Evolutionary conservation across 2,329 filamentous ascomycete genomes (phyloP), one percentile per base, ranked within the genome.

Genomic region (Epichloe baconii): DNA sequence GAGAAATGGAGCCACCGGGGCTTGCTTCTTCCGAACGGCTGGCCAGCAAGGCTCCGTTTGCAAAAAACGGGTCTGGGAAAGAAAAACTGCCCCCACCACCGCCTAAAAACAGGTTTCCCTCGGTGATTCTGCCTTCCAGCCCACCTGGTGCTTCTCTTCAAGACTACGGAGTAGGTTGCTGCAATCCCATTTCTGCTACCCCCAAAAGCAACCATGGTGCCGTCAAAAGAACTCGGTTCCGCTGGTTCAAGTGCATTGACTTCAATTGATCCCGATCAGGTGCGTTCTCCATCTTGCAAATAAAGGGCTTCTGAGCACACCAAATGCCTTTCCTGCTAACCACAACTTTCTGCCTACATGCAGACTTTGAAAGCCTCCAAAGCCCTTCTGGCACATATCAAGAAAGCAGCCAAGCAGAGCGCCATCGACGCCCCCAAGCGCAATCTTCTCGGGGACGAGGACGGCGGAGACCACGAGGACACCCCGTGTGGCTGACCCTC

Each of bases 291-390:
- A 17, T 37, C 15, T 38, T 26, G 10, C n/a, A 40, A 19, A 40
- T 3, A n/a, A 40, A 4, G 6, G 17, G 8, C 26, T 31, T 31
- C 26, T 8, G 38, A 40, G 15, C 38, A 40, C 43, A 37, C 31
- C 11, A 15, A 21, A n/a, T 40, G 38, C 8, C 8, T 31, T 14
- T 8, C 7, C 5, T 26, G 42, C 40, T 49, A 14, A 26, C 19
- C n/a, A 5, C 45, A 4, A 7, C 21, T 34, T 19, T 5, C 31
- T 41, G 19, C 7, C 21, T 17, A 4, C 15, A 17, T 17, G 26
- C 53, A 82, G 78, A 77, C 75, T 35, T 64, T 82, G 53, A 82
- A 81, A 63, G 80, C 80, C 37, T 80, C 79, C 56, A 80, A 77
- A 62, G 79, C 80, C 34, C 74, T 84, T 19, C 66, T 84, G 52